Base-by-base conservation (phyloP, 2,329 filamentous ascomycete species). In the Tothia fuscella region DNA sequence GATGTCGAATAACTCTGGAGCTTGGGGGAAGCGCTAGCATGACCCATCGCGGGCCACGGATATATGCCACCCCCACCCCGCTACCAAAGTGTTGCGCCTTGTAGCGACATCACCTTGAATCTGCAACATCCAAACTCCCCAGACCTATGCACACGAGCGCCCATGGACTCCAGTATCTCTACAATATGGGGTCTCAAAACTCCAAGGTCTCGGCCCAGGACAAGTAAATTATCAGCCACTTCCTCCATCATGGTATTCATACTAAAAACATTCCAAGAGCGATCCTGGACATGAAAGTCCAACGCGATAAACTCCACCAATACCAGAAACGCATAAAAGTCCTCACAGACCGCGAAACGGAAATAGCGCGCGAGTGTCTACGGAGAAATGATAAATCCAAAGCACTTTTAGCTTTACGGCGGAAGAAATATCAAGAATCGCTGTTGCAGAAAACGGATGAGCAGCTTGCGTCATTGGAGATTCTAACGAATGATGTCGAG, bases 401-500 rank as follows among this genome's bases (percentile, higher is more conserved):
- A 48, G 91, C 91, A 1, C 73, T 95, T 17, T 73, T 96, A 24
- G 91, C 91, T 1, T 72, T 98, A 46, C 81, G 91, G 44, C 77
- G 88, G 51, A 95, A 95, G 66, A 98, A 96, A 61, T 96, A 94
- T 69, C 91, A 98, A 60, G 84, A 96, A 60, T 80, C 83, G 20
- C 72, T 96, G 17, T 72, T 96, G 10, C 71, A 75, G 46, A 89
- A 93, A 67, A 95, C 89, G 10, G 89, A 98, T 63, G 76, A 78
- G 43, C 89, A 96, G 65, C 75, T 98, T n/a, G 86, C 84, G 50
- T 86, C 95, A 63, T 70, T 98, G 16, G 88, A 98, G 67, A 78
- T 85, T 56, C 68, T 98, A 50, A 91, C 85, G 6, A 76, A 77
- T 42, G 87, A 78, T 57, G 87, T 98, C 54, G 91, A 98, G 64